These are phyloP conservation scores for Dictyostelium citrinum DNA, from an alignment of 78 protist species.

Conservation along the genomic window DNA sequence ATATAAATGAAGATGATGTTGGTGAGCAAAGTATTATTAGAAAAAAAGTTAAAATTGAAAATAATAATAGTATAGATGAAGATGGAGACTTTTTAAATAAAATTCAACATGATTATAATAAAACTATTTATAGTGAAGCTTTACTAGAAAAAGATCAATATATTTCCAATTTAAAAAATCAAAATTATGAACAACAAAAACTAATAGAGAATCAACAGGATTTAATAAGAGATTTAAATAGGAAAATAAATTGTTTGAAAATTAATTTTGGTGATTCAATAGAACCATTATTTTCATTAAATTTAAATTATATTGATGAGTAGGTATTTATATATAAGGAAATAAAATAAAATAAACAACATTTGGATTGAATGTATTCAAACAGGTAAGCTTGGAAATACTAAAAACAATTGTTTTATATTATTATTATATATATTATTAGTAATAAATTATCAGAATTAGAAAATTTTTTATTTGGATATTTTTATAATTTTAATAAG, in stretches of 20 bases:
- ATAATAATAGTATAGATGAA: background rate
- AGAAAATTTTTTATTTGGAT: conserved; percentile 23
- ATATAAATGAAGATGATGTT: background rate
- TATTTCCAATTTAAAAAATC: background rate
- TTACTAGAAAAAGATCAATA: background rate
- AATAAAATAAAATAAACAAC: no score
- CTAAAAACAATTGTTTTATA: no score
- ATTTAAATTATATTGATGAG: conserved; percentile 9
- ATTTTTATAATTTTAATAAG: background rate
- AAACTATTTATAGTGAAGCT: background rate
- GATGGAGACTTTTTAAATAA: background rate
- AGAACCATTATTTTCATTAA: conserved; percentile 30
- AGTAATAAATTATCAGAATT: background rate
- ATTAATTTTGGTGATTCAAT: background rate
- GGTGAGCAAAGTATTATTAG: background rate
- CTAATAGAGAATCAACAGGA: background rate
- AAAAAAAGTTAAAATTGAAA: background rate
- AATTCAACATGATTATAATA: background rate
- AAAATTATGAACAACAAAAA: background rate
- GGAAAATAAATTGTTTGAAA: background rate
- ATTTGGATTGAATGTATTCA: no score
- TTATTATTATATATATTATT: no score
- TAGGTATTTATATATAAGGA: background rate
- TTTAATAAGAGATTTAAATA: background rate
- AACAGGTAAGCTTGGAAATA: no score